Percentiles rank a stretch among this genome's conserved stretches.
phyloP scores from a whole-genome alignment of 306 rosid genomes.

The Canavalia gladiata region DNA sequence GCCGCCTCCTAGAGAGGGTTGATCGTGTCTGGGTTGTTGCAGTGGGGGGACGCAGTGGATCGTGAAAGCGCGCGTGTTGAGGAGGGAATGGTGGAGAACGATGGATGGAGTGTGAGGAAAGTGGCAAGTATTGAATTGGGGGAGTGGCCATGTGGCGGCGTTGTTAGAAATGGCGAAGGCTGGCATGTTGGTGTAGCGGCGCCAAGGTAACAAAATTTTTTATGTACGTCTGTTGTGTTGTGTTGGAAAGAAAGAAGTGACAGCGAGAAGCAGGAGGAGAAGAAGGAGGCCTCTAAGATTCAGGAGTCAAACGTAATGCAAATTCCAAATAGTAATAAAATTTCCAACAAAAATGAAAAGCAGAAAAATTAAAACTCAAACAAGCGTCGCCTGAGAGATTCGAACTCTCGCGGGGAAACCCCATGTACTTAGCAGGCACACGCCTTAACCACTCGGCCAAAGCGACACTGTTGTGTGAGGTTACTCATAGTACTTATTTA shows the following conservation, averaged over 20 bases:
- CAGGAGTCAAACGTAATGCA: background rate
- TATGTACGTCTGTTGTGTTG: too few species aligned
- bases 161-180: conserved; percentile 45
- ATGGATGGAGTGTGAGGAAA: conserved; percentile 14
- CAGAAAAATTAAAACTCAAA: too few species aligned
- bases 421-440: conserved; percentile 96
- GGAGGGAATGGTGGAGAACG: conserved; percentile 31
- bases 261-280: too few species aligned
- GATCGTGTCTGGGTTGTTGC: conserved; percentile 27
- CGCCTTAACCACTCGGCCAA: conserved; percentile 99
- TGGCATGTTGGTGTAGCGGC: conserved; percentile 59
- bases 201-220: conserved; percentile 23
- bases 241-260: too few species aligned
- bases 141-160: conserved; percentile 35
- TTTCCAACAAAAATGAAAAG: background rate
- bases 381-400: conserved; percentile 71
- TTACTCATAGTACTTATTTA: too few species aligned
- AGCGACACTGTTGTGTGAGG: conserved; percentile 65
- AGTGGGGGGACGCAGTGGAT: conserved; percentile 52
- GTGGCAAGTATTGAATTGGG: conserved; percentile 25
- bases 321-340: background rate
- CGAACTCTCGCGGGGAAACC: conserved; percentile 98
- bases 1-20: conserved; percentile 45
- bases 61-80: conserved; percentile 31
- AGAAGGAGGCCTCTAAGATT: too few species aligned